Evolutionary conservation across 1,284 basidiomycete species (phyloP), one percentile per base, ranked within the genome.

Genomic region (Mycena citricolor): DNA sequence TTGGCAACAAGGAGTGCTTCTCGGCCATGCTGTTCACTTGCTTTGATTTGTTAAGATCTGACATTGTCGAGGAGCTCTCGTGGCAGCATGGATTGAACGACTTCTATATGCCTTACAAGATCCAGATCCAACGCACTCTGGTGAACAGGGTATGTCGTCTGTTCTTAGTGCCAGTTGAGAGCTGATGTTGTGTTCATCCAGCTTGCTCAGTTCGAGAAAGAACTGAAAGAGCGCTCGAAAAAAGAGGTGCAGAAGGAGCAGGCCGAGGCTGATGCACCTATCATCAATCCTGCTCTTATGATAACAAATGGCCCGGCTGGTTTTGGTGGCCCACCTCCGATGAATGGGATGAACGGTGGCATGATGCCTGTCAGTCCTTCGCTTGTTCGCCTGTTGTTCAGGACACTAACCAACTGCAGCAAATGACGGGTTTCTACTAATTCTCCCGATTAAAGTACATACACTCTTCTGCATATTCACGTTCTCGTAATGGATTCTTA

Each of bases 1-100:
- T 98, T 53, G 95, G 97, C 30, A 95, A 95, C 77, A 94, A 93
- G 70, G 95, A 98, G 65, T 94, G 91, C 66, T 98, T 97, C 66
- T 86, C 93, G 0, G 93, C 92, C 1, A 76, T 89, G 57, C 78
- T 97, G 28, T 97, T 83, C 59, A 79, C 90, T 29, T 95, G 91
- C 71, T 99, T 94, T 70, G 94, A 99, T 66, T 74, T 97, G 11
- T 70, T 99, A 41, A 81, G 90, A 30, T 79, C 92, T 1, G 97
- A 99, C 64, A 71, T 94, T 46, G 91, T 97, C 24, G 90, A 94
- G 67, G 95, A 98, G 67, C 70, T 97, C 29, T 90, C 89, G 53
- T 99, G 97, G 97, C 85, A 91, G 61, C 86, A 97, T 57, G 94
- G 86, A 12, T 74, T 99, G 38, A 90, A 90, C 61, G 97, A 99